Evolutionary conservation across 1,139 yeast species (phyloP).

Genomic region (Eremothecium cymbalariae): DNA sequence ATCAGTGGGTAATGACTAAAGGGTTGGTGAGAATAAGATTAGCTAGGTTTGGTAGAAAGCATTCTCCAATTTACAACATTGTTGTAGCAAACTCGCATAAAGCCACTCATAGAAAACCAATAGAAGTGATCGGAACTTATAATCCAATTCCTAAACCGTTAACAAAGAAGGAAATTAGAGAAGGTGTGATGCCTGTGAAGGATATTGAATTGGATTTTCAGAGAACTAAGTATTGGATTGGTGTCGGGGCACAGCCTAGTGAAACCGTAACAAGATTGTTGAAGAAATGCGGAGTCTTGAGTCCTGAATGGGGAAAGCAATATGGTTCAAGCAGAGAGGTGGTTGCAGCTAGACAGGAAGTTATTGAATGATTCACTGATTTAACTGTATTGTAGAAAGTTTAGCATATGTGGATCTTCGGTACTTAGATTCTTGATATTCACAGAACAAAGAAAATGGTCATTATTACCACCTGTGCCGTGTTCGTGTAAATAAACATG

Average conservation of each 20-base stretch:
- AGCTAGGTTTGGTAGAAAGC: constrained; percentile 86
- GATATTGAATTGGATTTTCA: constrained; percentile 78
- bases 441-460: constrained; percentile 1
- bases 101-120: constrained; percentile 78
- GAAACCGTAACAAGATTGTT: constrained; percentile 71
- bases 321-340: constrained; percentile 13
- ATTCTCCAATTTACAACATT: constrained; percentile 82
- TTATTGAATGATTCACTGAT: constrained; percentile 7
- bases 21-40: constrained; percentile 65
- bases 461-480: constrained; percentile 1
- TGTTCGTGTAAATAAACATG: no score
- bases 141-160: constrained; percentile 74
- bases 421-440: not conserved
- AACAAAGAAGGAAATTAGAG: constrained; percentile 46
- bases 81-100: constrained; percentile 68
- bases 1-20: constrained; percentile 32
- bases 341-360: constrained; percentile 18
- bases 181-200: constrained; percentile 58
- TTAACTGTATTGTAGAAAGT: not conserved
- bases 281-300: constrained; percentile 70
- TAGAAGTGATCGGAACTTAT: constrained; percentile 92
- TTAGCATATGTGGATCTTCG: constrained; percentile 3
- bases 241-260: constrained; percentile 97
- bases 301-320: constrained; percentile 54
- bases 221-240: constrained; percentile 94